A percentile compares a stretch with the other conserved stretches of the same genome.
Evolutionary conservation across 257 asterid genomes (phyloP).

Genomic region (Jacaranda mimosifolia): DNA sequence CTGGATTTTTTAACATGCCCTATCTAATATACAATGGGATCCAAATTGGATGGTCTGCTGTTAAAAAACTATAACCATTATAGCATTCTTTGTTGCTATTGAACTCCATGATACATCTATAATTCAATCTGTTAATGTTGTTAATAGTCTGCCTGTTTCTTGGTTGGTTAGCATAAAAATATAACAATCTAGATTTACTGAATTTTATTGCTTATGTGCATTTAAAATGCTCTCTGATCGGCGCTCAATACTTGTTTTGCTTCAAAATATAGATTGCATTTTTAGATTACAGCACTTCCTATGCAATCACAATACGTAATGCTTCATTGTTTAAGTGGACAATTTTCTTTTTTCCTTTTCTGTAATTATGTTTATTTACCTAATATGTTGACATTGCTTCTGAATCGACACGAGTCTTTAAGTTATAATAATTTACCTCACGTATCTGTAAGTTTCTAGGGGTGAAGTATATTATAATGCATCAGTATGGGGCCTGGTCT

Average conservation of each 20-base stretch:
- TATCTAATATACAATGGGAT: background rate
- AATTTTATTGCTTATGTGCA: background rate
- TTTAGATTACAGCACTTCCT: background rate
- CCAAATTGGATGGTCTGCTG: conserved; percentile 1
- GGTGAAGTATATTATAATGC: background rate
- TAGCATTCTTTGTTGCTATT: conserved; percentile 22
- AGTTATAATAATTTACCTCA: conserved; percentile 7
- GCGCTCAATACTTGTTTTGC: background rate
- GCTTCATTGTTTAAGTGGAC: background rate
- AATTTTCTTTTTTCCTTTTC: background rate
- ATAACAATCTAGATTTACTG: background rate
- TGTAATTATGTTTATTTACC: background rate
- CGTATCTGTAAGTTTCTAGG: background rate
- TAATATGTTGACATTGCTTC: conserved; percentile 1
- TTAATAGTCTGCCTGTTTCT: conserved; percentile 3
- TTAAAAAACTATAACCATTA: conserved; percentile 2
- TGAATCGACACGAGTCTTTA: background rate
- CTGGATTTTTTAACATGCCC: background rate
- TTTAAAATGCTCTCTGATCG: conserved; percentile 16
- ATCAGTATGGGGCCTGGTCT: conserved; percentile 27
- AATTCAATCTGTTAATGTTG: conserved; percentile 11
- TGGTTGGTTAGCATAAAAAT: background rate
- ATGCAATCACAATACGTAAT: background rate
- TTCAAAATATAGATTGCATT: background rate
- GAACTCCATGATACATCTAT: conserved; percentile 1